Evolutionary conservation across 768 basidiomycete species (phyloP).

Genomic region (Suillus variegatus): DNA sequence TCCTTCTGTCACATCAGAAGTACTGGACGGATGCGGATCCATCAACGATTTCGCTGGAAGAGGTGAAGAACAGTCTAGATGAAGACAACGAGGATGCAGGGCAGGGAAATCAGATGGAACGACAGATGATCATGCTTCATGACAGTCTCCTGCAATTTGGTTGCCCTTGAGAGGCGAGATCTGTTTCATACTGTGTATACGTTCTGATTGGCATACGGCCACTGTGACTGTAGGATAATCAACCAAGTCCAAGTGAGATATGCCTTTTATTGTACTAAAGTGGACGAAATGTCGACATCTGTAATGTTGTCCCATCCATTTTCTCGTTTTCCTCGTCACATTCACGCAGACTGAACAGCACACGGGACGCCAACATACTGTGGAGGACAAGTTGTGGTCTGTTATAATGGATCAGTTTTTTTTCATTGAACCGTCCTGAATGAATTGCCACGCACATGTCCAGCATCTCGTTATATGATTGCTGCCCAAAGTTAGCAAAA

Average conservation of each 20-base stretch:
- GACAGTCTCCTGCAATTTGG: neutral
- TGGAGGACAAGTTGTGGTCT: constrained; percentile 1
- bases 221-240: too few relatives aligned
- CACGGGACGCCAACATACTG: constrained; percentile 1
- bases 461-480: neutral
- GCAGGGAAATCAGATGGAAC: neutral
- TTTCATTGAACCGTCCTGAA: neutral
- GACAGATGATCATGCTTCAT: neutral
- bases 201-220: too few relatives aligned
- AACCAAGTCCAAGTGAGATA: neutral
- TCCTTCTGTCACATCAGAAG: neutral
- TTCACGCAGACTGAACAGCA: neutral
- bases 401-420: neutral
- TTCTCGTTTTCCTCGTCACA: neutral
- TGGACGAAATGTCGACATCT: neutral
- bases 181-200: too few relatives aligned
- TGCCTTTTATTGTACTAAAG: neutral
- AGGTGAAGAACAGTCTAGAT: neutral
- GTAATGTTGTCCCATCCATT: neutral
- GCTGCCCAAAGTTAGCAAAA: neutral
- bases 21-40: constrained; percentile 3
- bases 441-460: neutral
- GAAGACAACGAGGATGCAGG: neutral
- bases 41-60: neutral
- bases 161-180: too few relatives aligned